Conservation (phyloP, 345 rosid species). For the Brassica napus region DNA sequence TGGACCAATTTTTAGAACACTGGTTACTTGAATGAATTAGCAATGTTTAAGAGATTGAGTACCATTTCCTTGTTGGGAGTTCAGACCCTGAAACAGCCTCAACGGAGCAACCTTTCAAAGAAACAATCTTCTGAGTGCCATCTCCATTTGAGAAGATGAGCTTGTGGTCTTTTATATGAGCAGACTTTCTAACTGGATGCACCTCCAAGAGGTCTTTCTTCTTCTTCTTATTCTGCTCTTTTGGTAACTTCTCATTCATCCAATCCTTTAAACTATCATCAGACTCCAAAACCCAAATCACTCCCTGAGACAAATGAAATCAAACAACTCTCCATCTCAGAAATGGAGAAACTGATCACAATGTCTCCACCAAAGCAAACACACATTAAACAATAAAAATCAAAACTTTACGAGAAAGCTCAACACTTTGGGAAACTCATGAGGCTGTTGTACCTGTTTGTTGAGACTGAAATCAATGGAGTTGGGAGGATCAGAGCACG, state of each 20-base stretch:
- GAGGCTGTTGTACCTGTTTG: conserved; percentile 47
- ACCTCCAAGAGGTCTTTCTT: conserved; percentile 70
- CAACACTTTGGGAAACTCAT: not conserved
- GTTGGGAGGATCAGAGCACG: conserved; percentile 41
- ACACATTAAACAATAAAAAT: not conserved
- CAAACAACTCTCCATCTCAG: not conserved
- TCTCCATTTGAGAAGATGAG: conserved; percentile 59
- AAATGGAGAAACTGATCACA: not conserved
- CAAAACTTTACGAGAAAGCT: not conserved
- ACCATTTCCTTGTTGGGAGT: conserved; percentile 81
- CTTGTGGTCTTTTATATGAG: conserved; percentile 53
- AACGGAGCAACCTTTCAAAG: conserved; percentile 60
- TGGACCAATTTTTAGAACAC: too few species aligned
- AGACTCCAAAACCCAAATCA: conserved; percentile 76
- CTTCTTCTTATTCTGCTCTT: conserved; percentile 53
- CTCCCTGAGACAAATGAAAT: conserved; percentile 54
- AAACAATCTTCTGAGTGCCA: conserved; percentile 46
- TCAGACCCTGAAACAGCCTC: conserved; percentile 82
- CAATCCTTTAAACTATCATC: conserved; percentile 51
- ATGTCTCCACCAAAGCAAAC: not conserved
- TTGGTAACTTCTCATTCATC: conserved; percentile 45
- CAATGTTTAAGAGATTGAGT: not conserved
- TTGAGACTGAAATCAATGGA: conserved; percentile 49
- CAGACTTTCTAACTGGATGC: conserved; percentile 59
- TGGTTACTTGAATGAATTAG: not conserved